Percentiles rank a stretch among this genome's conserved stretches.
These are phyloP conservation scores for Alloteropsis semialata DNA, from an alignment of 176 grass and related monocot genomes.

Conservation along the genomic window DNA sequence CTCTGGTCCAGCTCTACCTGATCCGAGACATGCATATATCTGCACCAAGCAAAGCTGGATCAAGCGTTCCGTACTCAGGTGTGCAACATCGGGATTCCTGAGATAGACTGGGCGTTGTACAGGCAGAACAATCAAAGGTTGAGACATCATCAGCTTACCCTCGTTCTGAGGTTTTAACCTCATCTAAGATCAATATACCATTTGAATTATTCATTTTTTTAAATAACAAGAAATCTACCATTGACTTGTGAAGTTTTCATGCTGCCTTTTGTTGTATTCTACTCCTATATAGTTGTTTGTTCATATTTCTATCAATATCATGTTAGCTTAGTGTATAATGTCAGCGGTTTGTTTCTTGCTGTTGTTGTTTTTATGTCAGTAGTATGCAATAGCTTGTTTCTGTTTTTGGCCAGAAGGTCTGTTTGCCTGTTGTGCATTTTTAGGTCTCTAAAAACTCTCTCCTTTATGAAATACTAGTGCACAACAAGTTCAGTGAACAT, in stretches of 20 bases:
- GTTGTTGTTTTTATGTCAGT: not conserved
- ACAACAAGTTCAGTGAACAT: not conserved
- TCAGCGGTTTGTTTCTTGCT: not conserved
- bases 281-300: too few relatives aligned
- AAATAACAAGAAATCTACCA: not conserved
- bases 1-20: slow-evolving; percentile 24
- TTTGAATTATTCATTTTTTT: not conserved
- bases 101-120: slow-evolving; percentile 2
- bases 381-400: not conserved
- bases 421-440: not conserved
- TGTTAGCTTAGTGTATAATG: not conserved
- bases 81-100: not conserved
- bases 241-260: not conserved
- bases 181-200: not conserved
- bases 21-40: slow-evolving; percentile 17
- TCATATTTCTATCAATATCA: not conserved
- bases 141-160: not conserved
- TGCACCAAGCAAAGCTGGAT: slow-evolving; percentile 22
- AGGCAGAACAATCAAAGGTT: not conserved
- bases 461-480: not conserved
- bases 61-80: not conserved
- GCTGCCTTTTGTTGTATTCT: not conserved
- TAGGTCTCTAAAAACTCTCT: not conserved
- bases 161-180: not conserved
- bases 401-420: not conserved